A percentile compares a stretch with the other conserved stretches of the same genome.
phyloP scores from a whole-genome alignment of 805 yeast genomes.

The Kuraishia cidri region DNA sequence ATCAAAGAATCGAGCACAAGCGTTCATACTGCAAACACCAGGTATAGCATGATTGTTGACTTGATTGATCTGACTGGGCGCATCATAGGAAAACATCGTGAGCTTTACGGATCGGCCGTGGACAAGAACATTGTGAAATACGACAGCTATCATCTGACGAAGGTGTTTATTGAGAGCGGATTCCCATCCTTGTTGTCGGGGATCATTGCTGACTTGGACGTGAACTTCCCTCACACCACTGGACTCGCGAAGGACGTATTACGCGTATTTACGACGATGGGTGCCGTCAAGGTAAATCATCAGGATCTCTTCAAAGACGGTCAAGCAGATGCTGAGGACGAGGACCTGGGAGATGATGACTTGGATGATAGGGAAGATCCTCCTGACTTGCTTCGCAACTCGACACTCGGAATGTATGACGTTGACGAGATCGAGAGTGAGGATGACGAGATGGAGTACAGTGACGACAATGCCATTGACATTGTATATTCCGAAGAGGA shows the following conservation, averaged over 20 bases:
- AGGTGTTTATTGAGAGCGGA: slow-evolving; percentile 59
- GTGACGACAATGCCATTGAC: slow-evolving; percentile 12
- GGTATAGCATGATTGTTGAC: slow-evolving; percentile 48
- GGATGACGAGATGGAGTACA: slow-evolving; percentile 22
- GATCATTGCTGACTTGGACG: slow-evolving; percentile 57
- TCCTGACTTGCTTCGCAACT: slow-evolving; percentile 77
- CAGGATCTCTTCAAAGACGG: slow-evolving; percentile 37
- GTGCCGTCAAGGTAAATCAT: slow-evolving; percentile 45
- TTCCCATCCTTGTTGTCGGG: slow-evolving; percentile 48
- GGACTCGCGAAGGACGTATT: slow-evolving; percentile 50
- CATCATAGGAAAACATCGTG: slow-evolving; percentile 30
- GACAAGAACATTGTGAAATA: slow-evolving; percentile 38
- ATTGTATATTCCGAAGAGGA: slow-evolving; percentile 19
- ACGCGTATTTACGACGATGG: slow-evolving; percentile 47
- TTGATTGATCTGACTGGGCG: slow-evolving; percentile 38
- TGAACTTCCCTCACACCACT: slow-evolving; percentile 62
- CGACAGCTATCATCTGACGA: slow-evolving; percentile 59
- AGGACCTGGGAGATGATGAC: slow-evolving; percentile 47
- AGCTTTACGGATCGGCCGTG: slow-evolving; percentile 30
- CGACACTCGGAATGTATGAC: slow-evolving; percentile 92
- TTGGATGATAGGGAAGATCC: slow-evolving; percentile 56
- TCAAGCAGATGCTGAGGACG: slow-evolving; percentile 35
- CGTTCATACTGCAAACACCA: slow-evolving; percentile 23
- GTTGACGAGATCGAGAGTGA: slow-evolving; percentile 60
- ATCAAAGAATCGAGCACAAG: slow-evolving; percentile 40